These are phyloP conservation scores for Phylloporus sp. DNA, from an alignment of 768 basidiomycete species.

Conservation along the genomic window DNA sequence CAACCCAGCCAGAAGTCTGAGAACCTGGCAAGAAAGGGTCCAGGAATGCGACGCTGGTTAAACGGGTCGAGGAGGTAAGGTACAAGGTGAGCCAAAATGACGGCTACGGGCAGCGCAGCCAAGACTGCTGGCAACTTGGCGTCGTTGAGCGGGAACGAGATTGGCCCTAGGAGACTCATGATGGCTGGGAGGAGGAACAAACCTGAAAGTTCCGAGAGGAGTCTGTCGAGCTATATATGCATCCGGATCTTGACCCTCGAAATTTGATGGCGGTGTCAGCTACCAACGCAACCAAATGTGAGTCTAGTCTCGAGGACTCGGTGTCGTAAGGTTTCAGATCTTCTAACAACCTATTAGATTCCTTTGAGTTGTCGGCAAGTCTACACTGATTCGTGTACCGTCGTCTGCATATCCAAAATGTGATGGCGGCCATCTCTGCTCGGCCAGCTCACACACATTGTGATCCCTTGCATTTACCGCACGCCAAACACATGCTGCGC, in stretches of 20 bases:
- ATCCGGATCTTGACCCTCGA: constrained; percentile 12
- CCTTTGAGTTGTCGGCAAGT: too few relatives aligned
- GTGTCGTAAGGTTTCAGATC: too few relatives aligned
- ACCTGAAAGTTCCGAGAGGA: not conserved
- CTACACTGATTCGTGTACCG: too few relatives aligned
- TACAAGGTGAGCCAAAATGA: constrained; percentile 32
- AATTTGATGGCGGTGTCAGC: too few relatives aligned
- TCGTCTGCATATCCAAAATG: too few relatives aligned
- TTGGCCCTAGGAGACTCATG: constrained; percentile 16
- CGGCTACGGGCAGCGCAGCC: constrained; percentile 11
- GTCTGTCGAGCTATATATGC: not conserved
- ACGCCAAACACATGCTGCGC: too few relatives aligned
- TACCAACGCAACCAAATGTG: too few relatives aligned
- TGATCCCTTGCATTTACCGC: too few relatives aligned
- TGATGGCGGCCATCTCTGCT: too few relatives aligned
- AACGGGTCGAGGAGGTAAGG: constrained; percentile 55
- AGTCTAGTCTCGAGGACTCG: too few relatives aligned
- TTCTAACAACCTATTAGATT: too few relatives aligned
- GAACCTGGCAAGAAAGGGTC: constrained; percentile 66
- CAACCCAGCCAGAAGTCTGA: constrained; percentile 71
- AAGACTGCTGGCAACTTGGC: constrained; percentile 6
- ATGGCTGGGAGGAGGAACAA: constrained; percentile 7
- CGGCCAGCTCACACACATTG: too few relatives aligned
- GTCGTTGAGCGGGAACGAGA: constrained; percentile 2
- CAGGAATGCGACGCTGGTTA: constrained; percentile 58